Percentiles rank a stretch among this genome's conserved stretches.
phyloP scores from a whole-genome alignment of 257 asterid genomes.

The Leonotis leonurus region DNA sequence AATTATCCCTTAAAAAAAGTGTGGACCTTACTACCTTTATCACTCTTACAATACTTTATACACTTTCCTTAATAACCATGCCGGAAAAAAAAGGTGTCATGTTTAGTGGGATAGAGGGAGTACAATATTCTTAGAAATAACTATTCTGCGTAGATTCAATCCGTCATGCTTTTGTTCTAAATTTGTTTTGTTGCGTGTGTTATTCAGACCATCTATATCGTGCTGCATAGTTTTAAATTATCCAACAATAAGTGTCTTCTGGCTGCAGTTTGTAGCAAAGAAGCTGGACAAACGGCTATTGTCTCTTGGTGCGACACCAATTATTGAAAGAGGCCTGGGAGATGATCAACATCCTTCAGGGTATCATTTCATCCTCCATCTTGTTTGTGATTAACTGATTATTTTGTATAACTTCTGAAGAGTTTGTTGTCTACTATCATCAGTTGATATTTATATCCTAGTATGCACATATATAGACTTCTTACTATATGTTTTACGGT shows the following conservation, averaged over 20 bases:
- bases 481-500: not conserved
- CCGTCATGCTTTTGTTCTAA: not conserved
- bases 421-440: not conserved
- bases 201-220: not conserved
- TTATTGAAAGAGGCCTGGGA: conserved; percentile 88
- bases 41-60: too few species aligned
- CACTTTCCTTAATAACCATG: too few species aligned
- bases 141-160: not conserved
- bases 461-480: not conserved
- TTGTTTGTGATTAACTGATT: conserved; percentile 1
- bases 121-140: not conserved
- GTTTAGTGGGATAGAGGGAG: too few species aligned
- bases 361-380: conserved; percentile 32
- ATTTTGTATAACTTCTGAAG: not conserved
- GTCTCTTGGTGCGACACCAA: conserved; percentile 65
- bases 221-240: not conserved
- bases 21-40: too few species aligned
- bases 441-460: not conserved
- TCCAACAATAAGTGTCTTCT: conserved; percentile 12
- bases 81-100: too few species aligned
- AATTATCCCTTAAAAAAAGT: too few species aligned
- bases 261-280: conserved; percentile 90
- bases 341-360: conserved; percentile 98
- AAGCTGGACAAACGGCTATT: conserved; percentile 85
- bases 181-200: not conserved